Evolutionary conservation across 176 grass and related monocot species (phyloP).

Genomic region (Aegilops bicornis): DNA sequence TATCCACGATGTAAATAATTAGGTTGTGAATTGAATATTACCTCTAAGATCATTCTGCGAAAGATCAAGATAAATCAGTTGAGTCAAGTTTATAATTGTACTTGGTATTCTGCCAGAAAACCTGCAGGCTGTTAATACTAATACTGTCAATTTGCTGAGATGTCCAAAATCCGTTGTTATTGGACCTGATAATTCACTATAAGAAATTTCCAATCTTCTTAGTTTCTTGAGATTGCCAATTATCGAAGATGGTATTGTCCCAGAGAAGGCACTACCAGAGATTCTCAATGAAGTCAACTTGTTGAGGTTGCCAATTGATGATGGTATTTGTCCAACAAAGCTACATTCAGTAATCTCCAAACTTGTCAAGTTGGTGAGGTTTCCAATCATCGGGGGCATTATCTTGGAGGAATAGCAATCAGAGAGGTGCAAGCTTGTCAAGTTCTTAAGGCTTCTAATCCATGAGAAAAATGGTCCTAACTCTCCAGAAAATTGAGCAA

Average conservation of each 20-base stretch:
- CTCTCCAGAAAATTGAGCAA: too few relatives aligned
- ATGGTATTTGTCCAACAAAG: background rate
- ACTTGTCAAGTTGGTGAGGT: background rate
- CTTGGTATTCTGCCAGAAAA: conserved; percentile 23
- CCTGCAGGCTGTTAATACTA: background rate
- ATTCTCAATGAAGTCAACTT: conserved; percentile 24
- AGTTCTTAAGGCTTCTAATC: too few relatives aligned
- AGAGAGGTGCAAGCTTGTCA: too few relatives aligned
- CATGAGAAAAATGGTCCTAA: too few relatives aligned
- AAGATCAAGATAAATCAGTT: conserved; percentile 30
- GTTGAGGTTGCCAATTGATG: background rate
- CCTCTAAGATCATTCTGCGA: conserved; percentile 22
- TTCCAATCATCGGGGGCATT: too few relatives aligned
- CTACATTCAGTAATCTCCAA: background rate
- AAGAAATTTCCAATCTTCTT: background rate
- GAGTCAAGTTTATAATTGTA: conserved; percentile 19
- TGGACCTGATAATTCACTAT: background rate
- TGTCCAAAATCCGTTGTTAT: background rate
- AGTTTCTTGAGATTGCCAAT: background rate
- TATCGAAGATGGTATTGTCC: background rate
- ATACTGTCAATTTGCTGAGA: background rate
- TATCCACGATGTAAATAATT: background rate
- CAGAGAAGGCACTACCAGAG: background rate
- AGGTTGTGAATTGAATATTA: background rate
- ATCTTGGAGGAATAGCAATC: too few relatives aligned